phyloP scores from a whole-genome alignment of 352 stramenopile genomes.

The Phytophthora foliorum region DNA sequence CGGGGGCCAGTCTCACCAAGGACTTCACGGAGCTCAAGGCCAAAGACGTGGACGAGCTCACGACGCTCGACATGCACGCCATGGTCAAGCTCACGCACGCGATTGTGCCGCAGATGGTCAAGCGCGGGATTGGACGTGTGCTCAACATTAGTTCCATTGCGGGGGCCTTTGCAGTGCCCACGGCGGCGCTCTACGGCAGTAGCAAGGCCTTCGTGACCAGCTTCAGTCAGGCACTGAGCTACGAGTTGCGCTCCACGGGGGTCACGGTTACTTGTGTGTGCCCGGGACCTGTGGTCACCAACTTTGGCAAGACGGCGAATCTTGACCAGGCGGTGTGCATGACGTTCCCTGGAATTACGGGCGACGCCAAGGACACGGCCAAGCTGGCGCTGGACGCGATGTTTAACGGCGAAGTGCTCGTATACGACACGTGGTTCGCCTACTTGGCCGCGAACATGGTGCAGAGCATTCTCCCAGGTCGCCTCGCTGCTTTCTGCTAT shows the following conservation, averaged over 20 bases:
- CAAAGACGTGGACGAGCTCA: slow-evolving; percentile 63
- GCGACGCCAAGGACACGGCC: slow-evolving; percentile 63
- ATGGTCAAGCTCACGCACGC: slow-evolving; percentile 69
- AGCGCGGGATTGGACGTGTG: slow-evolving; percentile 72
- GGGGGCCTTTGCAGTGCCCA: slow-evolving; percentile 57
- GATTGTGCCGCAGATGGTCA: slow-evolving; percentile 80
- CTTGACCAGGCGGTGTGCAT: slow-evolving; percentile 49
- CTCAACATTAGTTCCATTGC: slow-evolving; percentile 86
- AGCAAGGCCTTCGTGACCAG: slow-evolving; percentile 81
- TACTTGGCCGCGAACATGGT: slow-evolving; percentile 43
- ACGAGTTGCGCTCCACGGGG: slow-evolving; percentile 77
- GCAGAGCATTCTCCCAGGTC: slow-evolving; percentile 40
- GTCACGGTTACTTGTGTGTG: slow-evolving; percentile 88
- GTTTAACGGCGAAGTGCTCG: slow-evolving; percentile 64
- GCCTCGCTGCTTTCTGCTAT: slow-evolving; percentile 33
- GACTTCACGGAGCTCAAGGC: slow-evolving; percentile 54
- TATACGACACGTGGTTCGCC: slow-evolving; percentile 62
- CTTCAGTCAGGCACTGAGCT: slow-evolving; percentile 85
- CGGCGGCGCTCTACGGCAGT: slow-evolving; percentile 79
- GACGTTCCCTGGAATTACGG: slow-evolving; percentile 45
- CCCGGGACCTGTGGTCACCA: slow-evolving; percentile 75
- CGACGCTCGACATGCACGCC: slow-evolving; percentile 77
- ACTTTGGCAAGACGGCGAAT: slow-evolving; percentile 62
- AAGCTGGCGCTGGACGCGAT: slow-evolving; percentile 65
- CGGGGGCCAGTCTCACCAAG: slow-evolving; percentile 50